Percentiles rank a stretch among this genome's conserved stretches.
Conservation (phyloP, 352 stramenopile genomes). For the Phytophthora uliginosa region DNA sequence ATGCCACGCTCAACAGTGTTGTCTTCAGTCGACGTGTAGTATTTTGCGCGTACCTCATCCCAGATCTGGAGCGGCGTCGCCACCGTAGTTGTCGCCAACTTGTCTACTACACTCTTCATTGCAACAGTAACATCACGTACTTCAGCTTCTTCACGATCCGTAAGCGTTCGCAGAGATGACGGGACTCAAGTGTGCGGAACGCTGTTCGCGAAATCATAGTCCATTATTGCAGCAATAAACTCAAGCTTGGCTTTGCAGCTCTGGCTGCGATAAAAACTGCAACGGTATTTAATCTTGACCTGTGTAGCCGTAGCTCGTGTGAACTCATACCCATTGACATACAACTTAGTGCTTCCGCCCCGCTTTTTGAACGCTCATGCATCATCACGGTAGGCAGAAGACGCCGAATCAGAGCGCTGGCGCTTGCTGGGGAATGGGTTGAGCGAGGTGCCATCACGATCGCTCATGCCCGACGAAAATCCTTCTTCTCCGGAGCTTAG, state of each 20-base stretch:
- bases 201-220: constrained; percentile 14
- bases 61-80: constrained; percentile 13
- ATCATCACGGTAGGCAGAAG: no score
- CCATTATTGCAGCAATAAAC: constrained; percentile 13
- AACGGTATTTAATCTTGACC: constrained; percentile 15
- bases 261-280: constrained; percentile 16
- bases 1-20: not conserved
- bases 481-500: no score
- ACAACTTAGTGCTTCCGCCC: constrained; percentile 10
- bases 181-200: constrained; percentile 5
- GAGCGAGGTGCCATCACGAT: no score
- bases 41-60: constrained; percentile 5
- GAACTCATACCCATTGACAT: constrained; percentile 13
- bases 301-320: not conserved
- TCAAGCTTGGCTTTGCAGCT: constrained; percentile 2
- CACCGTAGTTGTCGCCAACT: constrained; percentile 9
- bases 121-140: not conserved
- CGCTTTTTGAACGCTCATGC: not conserved
- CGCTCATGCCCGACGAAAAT: no score
- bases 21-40: constrained; percentile 3
- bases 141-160: not conserved
- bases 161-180: not conserved
- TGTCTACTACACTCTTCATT: constrained; percentile 5
- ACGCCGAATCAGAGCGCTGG: no score
- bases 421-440: no score